Evolutionary conservation across 2,329 filamentous ascomycete species (phyloP).

Genomic region (Shiraia sp.): DNA sequence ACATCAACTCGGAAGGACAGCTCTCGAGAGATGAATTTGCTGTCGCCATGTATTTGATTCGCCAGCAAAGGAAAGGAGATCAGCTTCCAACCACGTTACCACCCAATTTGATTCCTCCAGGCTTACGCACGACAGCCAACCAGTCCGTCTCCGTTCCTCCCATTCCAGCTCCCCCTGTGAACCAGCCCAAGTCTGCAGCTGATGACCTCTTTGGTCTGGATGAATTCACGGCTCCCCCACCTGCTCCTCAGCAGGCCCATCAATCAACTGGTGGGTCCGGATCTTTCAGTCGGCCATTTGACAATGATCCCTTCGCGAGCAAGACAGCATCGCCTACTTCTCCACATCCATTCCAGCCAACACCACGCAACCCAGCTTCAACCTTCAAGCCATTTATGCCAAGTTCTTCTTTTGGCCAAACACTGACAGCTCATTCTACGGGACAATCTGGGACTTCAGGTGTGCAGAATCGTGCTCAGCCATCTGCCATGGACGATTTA

Average conservation of each 20-base stretch:
- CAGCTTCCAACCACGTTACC: constrained; percentile 77
- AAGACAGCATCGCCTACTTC: constrained; percentile 59
- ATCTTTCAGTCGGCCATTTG: constrained; percentile 45
- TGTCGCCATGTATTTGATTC: constrained; percentile 95
- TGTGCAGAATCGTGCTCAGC: constrained; percentile 45
- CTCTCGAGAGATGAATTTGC: constrained; percentile 90
- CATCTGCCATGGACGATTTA: constrained; percentile 74
- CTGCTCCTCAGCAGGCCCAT: constrained; percentile 61
- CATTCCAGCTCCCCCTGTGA: constrained; percentile 47
- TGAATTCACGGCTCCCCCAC: constrained; percentile 59
- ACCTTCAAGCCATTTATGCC: constrained; percentile 91
- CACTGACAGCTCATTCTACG: constrained; percentile 75
- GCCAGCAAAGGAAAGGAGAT: constrained; percentile 77
- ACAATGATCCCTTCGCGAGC: constrained; percentile 67
- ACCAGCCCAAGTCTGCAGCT: constrained; percentile 73
- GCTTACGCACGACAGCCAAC: constrained; percentile 63
- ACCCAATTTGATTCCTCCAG: constrained; percentile 80
- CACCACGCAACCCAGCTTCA: constrained; percentile 47
- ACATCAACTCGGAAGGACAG: constrained; percentile 87
- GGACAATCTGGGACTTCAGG: constrained; percentile 60
- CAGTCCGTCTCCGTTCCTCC: constrained; percentile 54
- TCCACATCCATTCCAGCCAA: constrained; percentile 52
- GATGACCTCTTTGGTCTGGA: constrained; percentile 95
- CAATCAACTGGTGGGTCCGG: constrained; percentile 76
- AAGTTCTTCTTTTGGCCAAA: constrained; percentile 88